Percentiles rank a stretch among this genome's conserved stretches.
These are phyloP conservation scores for Debaryomyces psychrophilus DNA, from an alignment of 1,139 yeast species.

Conservation along the genomic window DNA sequence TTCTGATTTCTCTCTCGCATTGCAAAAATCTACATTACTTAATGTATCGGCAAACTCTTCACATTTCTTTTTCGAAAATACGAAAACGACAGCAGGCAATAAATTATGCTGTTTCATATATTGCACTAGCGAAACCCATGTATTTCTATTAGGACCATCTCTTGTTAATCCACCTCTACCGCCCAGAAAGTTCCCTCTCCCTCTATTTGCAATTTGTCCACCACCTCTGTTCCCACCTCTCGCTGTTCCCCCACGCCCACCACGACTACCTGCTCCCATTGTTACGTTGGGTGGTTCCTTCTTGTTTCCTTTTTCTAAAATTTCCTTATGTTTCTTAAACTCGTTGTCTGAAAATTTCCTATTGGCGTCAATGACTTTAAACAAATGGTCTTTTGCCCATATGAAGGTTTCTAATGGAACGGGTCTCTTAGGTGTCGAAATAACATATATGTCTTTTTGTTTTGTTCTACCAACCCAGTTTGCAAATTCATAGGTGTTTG, in stretches of 20 bases:
- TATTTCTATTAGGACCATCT: conserved; percentile 76
- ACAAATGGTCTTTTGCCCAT: conserved; percentile 71
- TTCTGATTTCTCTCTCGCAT: conserved; percentile 82
- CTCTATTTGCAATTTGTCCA: conserved; percentile 26
- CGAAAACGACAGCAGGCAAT: conserved; percentile 90
- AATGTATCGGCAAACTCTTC: conserved; percentile 89
- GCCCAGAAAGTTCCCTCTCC: conserved; percentile 26
- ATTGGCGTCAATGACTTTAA: conserved; percentile 73
- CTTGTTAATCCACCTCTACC: conserved; percentile 45
- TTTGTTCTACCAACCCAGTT: conserved; percentile 98
- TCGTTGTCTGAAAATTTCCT: conserved; percentile 69
- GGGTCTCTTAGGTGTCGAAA: conserved; percentile 93
- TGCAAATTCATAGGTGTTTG: conserved; percentile 96
- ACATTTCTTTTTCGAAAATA: conserved; percentile 89
- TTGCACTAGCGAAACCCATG: conserved; percentile 80
- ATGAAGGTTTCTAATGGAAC: conserved; percentile 87
- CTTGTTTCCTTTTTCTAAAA: conserved; percentile 43
- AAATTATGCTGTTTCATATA: conserved; percentile 65
- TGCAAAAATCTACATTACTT: conserved; percentile 75
- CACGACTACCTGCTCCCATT: conserved; percentile 48
- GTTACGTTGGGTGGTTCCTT: conserved; percentile 40
- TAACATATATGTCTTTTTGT: conserved; percentile 92
- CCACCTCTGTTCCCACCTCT: conserved; percentile 43
- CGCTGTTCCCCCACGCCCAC: conserved; percentile 51
- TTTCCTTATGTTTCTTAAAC: conserved; percentile 62